Base-by-base conservation (phyloP, 495 filamentous ascomycete species). In the Geopyxis carbonaria region DNA sequence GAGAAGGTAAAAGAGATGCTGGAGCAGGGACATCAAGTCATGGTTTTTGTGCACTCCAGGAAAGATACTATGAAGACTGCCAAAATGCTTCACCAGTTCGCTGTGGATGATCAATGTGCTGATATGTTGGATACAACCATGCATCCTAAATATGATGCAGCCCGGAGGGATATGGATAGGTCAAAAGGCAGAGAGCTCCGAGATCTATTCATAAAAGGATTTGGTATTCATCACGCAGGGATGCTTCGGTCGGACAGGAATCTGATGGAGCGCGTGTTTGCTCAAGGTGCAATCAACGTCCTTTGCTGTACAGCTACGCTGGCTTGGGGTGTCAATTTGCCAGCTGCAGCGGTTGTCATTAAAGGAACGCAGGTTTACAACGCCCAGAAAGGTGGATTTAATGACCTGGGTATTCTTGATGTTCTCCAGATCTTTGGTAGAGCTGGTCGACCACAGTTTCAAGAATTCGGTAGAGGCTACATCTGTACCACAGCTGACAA, bases 301-400 rank as follows among this genome's bases (percentile, higher is more conserved):
- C 75, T 99, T 5, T 95, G 89, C 64, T 95, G 91, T 74, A 99
- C 89, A 10, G 89, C 89, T 8, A 99, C 89, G 0, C 66, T 99
- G 30, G 89, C 89, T 7, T 99, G 89, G 89, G 89, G 89, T 72
- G 87, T 99, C 47, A 99, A 99, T 62, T 72, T 99, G 57, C 89
- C 89, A 1, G 89, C 89, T 6, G 87, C 91, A 9, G 92, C 89
- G 2, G 89, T 99, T 18, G 70, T 99, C 38, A 99, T 99, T 64
- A 95, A 95, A 59, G 89, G 89, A 13, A 95, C 89, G 4, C 85
- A 94, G 56, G 64, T 99, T 2, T 99, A 99, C 61, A 94, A 86
- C 56, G 75, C 89, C 0, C 78, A 89, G 58, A 86, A 89, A 43
- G 89, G 89, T 58, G 91, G 87, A 63, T 95, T 94, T 53, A 78